A percentile compares a stretch with the other conserved stretches of the same genome.
Conservation (phyloP, 73 alveolate species). For the Paramecium sonneborni region DNA sequence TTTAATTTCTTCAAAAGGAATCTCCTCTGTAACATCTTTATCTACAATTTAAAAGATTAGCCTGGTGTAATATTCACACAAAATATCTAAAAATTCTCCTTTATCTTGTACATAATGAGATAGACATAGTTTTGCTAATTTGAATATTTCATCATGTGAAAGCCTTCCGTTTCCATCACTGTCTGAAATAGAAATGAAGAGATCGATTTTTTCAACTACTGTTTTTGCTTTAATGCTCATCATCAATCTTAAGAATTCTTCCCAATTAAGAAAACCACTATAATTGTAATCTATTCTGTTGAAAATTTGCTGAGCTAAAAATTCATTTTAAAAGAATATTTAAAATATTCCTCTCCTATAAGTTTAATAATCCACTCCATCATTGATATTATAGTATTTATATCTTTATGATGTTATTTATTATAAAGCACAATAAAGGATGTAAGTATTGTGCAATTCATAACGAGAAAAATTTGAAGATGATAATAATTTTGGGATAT, state of each 20-base stretch:
- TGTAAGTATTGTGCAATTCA: constrained; percentile 26
- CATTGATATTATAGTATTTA: background rate
- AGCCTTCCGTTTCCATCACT: constrained; percentile 35
- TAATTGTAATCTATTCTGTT: constrained; percentile 18
- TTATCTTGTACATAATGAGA: background rate
- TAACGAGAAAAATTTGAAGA: constrained; percentile 7
- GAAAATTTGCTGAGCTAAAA: constrained; percentile 7
- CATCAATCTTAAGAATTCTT: constrained; percentile 23
- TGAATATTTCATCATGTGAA: constrained; percentile 27
- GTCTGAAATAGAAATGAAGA: constrained; percentile 30
- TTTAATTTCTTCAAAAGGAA: no score
- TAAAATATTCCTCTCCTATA: constrained; percentile 48
- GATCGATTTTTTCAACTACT: constrained; percentile 20
- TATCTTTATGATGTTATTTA: constrained; percentile 57
- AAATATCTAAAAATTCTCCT: no score
- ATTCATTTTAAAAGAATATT: constrained; percentile 34
- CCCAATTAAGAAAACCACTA: constrained; percentile 51
- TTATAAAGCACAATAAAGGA: constrained; percentile 38
- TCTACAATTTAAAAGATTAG: no score
- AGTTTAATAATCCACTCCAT: constrained; percentile 39
- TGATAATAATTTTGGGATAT: constrained; percentile 38
- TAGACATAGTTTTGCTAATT: background rate
- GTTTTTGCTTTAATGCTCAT: constrained; percentile 45
- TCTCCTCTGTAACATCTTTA: no score
- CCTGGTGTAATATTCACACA: no score